These are phyloP conservation scores for Centrapalus pauciflorus DNA, from an alignment of 129 eudicot genomes.

Conservation along the genomic window DNA sequence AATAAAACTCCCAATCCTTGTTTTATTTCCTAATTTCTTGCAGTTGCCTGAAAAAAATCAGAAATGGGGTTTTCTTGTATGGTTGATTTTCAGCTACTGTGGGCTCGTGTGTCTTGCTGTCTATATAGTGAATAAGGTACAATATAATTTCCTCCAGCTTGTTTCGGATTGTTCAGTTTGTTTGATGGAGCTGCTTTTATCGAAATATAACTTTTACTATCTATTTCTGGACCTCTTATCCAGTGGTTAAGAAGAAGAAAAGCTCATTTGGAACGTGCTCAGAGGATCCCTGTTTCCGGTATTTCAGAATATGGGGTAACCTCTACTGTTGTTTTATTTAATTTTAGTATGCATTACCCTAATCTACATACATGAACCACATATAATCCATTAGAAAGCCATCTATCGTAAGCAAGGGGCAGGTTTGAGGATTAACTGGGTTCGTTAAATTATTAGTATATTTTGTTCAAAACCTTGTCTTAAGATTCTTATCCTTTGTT, in stretches of 20 bases:
- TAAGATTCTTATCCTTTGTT: background rate
- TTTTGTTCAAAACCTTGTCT: background rate
- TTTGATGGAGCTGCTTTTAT: background rate
- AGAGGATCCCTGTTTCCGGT: slow-evolving; percentile 63
- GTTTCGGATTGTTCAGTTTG: background rate
- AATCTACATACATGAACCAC: background rate
- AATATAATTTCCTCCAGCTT: background rate
- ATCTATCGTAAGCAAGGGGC: no score
- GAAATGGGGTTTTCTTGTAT: slow-evolving; percentile 96
- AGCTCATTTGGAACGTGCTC: slow-evolving; percentile 80
- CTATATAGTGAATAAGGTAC: slow-evolving; percentile 72
- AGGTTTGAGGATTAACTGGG: background rate
- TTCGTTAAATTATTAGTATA: background rate
- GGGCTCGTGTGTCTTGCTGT: slow-evolving; percentile 82
- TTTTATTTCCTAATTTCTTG: slow-evolving; percentile 25
- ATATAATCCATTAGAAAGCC: no score
- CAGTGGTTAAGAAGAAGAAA: slow-evolving; percentile 96
- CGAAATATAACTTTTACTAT: background rate
- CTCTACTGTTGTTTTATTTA: background rate
- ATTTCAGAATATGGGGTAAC: slow-evolving; percentile 83
- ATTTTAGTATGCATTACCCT: background rate
- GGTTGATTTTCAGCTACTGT: slow-evolving; percentile 94
- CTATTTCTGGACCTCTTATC: slow-evolving; percentile 1
- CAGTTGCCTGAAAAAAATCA: slow-evolving; percentile 97
- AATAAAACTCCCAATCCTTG: slow-evolving; percentile 3